phyloP scores from a whole-genome alignment of 106 monocot species.

The Ottelia alismoides region DNA sequence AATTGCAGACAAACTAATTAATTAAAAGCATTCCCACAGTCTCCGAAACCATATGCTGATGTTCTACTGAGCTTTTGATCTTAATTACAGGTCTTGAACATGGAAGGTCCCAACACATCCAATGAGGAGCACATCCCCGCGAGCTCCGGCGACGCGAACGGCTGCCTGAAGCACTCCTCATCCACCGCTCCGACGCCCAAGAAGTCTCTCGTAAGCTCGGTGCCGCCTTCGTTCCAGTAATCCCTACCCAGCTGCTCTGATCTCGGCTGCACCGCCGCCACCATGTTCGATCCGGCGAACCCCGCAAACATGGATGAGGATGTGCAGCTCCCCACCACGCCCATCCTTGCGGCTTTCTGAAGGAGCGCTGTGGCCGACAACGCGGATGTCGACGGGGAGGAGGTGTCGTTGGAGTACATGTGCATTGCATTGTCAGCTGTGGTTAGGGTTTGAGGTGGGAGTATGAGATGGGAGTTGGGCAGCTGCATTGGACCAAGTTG shows the following conservation, averaged over 20 bases:
- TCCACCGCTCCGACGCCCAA: constrained; percentile 51
- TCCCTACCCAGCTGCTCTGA: too few relatives aligned
- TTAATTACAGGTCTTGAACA: too few relatives aligned
- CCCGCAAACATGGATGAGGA: too few relatives aligned
- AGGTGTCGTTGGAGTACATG: neutral
- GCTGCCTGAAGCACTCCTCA: constrained; percentile 30
- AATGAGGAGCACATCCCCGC: too few relatives aligned
- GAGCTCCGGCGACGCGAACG: too few relatives aligned
- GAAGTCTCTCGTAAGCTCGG: constrained; percentile 60
- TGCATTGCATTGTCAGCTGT: too few relatives aligned
- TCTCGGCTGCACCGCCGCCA: constrained; percentile 13
- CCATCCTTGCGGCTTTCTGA: constrained; percentile 24
- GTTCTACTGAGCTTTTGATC: too few relatives aligned
- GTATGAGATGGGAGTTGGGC: neutral
- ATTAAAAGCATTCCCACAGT: too few relatives aligned
- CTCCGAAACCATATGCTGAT: too few relatives aligned
- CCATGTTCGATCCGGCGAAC: too few relatives aligned
- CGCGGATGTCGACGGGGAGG: constrained; percentile 1
- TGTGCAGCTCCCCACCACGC: constrained; percentile 2
- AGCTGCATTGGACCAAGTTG: neutral
- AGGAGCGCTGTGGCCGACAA: constrained; percentile 30
- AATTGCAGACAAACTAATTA: too few relatives aligned
- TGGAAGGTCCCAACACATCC: too few relatives aligned
- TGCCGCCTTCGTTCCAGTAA: constrained; percentile 9
- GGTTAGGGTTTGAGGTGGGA: neutral